These are phyloP conservation scores for Microcyclospora pomicola DNA, from an alignment of 2,329 filamentous ascomycete species.

Conservation along the genomic window DNA sequence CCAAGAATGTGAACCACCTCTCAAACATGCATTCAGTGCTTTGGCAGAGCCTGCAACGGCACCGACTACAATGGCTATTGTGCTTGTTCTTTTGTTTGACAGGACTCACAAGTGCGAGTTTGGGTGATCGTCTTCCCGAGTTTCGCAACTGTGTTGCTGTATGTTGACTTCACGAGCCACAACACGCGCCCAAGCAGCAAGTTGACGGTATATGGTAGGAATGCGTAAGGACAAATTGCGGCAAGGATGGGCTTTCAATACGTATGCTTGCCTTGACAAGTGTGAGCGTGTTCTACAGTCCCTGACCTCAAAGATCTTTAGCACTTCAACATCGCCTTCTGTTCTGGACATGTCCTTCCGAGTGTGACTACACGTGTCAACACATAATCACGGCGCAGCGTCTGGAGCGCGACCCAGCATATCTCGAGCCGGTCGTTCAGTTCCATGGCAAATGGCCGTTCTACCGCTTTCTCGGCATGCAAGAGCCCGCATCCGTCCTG, in stretches of 20 bases:
- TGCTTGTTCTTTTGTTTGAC: slow-evolving; percentile 3
- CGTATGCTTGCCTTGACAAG: slow-evolving; percentile 42
- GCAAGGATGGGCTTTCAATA: slow-evolving; percentile 49
- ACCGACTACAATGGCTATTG: background rate
- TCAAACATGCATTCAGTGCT: too few species aligned
- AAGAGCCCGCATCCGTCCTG: slow-evolving; percentile 85
- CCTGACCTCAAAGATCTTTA: slow-evolving; percentile 25
- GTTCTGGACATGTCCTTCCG: slow-evolving; percentile 79
- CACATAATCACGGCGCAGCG: slow-evolving; percentile 72
- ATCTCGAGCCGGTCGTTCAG: slow-evolving; percentile 60
- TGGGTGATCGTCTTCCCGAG: slow-evolving; percentile 73
- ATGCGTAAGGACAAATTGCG: slow-evolving; percentile 70
- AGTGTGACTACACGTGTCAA: slow-evolving; percentile 98
- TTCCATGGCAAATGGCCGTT: slow-evolving; percentile 99
- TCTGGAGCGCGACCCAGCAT: slow-evolving; percentile 48
- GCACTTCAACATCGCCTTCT: slow-evolving; percentile 75
- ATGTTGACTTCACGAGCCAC: slow-evolving; percentile 16
- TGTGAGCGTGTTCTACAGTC: slow-evolving; percentile 3
- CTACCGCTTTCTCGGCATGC: slow-evolving; percentile 74
- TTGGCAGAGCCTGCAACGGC: too few species aligned
- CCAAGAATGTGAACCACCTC: too few species aligned
- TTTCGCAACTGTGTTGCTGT: slow-evolving; percentile 81
- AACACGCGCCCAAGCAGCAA: background rate
- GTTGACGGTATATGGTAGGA: slow-evolving; percentile 41
- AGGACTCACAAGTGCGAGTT: slow-evolving; percentile 45